Conservation (phyloP, 345 rosid species). For the Litchi chinensis region DNA sequence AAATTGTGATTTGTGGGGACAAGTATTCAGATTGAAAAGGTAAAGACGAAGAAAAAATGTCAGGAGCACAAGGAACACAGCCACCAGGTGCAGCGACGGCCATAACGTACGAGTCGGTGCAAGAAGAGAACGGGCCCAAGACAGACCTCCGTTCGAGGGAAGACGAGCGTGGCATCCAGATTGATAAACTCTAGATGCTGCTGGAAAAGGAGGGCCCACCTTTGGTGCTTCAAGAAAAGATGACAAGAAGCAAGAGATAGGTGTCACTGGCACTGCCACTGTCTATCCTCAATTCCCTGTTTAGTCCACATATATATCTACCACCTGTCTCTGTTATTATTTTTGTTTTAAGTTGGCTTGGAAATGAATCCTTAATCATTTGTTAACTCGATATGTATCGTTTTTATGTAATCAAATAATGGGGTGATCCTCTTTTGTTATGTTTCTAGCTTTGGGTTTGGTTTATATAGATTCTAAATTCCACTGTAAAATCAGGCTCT, state of each 20-base stretch:
- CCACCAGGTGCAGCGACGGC: conserved; percentile 55
- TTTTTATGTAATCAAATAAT: background rate
- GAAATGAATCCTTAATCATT: no score
- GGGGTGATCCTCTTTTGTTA: background rate
- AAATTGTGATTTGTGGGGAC: background rate
- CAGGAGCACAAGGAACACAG: conserved; percentile 56
- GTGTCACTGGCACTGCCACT: conserved; percentile 48
- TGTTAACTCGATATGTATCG: background rate
- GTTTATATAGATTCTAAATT: no score
- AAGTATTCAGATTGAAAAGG: background rate
- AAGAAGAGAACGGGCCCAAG: conserved; percentile 39
- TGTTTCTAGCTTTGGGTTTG: background rate
- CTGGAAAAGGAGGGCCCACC: conserved; percentile 51
- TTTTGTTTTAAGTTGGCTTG: no score
- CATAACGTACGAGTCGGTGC: conserved; percentile 45
- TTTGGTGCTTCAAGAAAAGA: conserved; percentile 43
- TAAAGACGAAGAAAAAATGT: conserved; percentile 19
- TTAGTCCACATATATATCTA: no score
- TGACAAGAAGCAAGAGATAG: conserved; percentile 46
- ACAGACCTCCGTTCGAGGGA: conserved; percentile 37
- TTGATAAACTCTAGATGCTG: conserved; percentile 45
- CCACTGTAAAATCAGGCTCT: no score
- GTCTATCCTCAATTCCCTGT: no score
- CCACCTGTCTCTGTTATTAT: no score
- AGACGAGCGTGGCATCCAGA: conserved; percentile 43